Evolutionary conservation across 192 early-diverging fungal genomes (phyloP).

Genomic region (Entrophospora sp.): DNA sequence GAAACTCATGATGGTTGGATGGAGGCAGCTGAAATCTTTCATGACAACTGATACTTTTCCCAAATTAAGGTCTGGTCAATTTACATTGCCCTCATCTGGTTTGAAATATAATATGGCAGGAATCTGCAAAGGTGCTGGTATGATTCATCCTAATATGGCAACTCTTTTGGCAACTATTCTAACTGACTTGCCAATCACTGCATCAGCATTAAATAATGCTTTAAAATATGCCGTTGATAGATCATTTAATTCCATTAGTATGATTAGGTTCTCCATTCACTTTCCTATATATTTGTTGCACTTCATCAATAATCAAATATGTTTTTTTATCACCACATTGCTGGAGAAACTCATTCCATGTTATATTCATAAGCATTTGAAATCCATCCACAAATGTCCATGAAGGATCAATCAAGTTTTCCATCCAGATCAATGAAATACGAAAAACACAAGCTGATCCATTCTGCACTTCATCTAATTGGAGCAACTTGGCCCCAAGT

Average conservation of each 20-base stretch:
- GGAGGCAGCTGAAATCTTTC: conserved; percentile 68
- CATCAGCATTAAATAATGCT: conserved; percentile 58
- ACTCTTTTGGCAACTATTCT: conserved; percentile 82
- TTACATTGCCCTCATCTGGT: conserved; percentile 37
- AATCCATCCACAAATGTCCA: conserved; percentile 7
- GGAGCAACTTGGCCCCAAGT: conserved; percentile 1
- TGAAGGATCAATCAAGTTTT: neutral
- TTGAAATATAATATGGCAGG: conserved; percentile 75
- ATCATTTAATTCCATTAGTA: conserved; percentile 90
- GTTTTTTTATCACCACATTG: neutral
- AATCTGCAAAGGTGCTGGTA: conserved; percentile 94
- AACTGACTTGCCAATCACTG: conserved; percentile 69
- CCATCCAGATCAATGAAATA: conserved; percentile 2
- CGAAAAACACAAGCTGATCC: neutral
- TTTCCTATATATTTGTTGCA: conserved; percentile 7
- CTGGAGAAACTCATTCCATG: neutral
- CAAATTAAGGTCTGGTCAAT: conserved; percentile 65
- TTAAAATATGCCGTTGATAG: conserved; percentile 75
- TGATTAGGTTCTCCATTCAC: no score
- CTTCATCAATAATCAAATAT: conserved; percentile 14
- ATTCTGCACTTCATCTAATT: neutral
- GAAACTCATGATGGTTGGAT: conserved; percentile 67
- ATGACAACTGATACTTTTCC: conserved; percentile 99
- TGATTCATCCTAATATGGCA: conserved; percentile 99
- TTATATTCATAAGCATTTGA: conserved; percentile 6